Conservation (phyloP, 2,329 filamentous ascomycete genomes). For the Amauroascus verrucosus region DNA sequence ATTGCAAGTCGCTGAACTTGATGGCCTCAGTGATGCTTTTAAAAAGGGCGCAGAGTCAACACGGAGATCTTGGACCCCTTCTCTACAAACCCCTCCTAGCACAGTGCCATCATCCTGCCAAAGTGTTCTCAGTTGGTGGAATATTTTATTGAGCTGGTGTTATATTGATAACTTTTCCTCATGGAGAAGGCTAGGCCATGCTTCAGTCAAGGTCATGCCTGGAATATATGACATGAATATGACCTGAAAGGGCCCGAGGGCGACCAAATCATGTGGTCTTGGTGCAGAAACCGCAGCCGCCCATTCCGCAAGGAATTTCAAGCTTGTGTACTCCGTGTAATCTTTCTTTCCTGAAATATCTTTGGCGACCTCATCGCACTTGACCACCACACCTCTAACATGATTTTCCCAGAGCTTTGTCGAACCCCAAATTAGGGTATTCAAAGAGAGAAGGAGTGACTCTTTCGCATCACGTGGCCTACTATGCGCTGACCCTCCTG, state of each 20-base stretch:
- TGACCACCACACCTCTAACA: slow-evolving; percentile 21
- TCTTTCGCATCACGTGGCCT: slow-evolving; percentile 2
- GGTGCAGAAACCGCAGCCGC: slow-evolving; percentile 23
- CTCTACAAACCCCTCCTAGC: slow-evolving; percentile 22
- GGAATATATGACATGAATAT: slow-evolving; percentile 25
- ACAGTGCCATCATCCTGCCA: slow-evolving; percentile 12
- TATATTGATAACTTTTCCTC: slow-evolving; percentile 16
- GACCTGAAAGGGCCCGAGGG: slow-evolving; percentile 18
- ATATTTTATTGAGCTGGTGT: slow-evolving; percentile 17
- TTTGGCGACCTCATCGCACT: slow-evolving; percentile 18
- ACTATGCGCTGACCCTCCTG: background rate
- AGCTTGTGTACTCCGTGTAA: slow-evolving; percentile 22
- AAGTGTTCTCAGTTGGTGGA: slow-evolving; percentile 18
- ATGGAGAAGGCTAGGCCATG: slow-evolving; percentile 19
- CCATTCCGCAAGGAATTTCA: slow-evolving; percentile 14
- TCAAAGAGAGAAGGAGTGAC: slow-evolving; percentile 16
- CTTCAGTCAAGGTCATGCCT: slow-evolving; percentile 19
- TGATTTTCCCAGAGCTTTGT: slow-evolving; percentile 20
- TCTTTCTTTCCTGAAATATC: slow-evolving; percentile 14
- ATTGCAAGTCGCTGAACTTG: slow-evolving; percentile 20
- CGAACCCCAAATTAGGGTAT: slow-evolving; percentile 20
- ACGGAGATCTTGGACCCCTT: slow-evolving; percentile 22
- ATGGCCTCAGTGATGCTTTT: slow-evolving; percentile 19
- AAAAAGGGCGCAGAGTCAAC: slow-evolving; percentile 17
- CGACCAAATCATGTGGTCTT: slow-evolving; percentile 22